A percentile compares a stretch with the other conserved stretches of the same genome.
phyloP scores from a whole-genome alignment of 352 stramenopile species.

The Globisporangium alternatum region DNA sequence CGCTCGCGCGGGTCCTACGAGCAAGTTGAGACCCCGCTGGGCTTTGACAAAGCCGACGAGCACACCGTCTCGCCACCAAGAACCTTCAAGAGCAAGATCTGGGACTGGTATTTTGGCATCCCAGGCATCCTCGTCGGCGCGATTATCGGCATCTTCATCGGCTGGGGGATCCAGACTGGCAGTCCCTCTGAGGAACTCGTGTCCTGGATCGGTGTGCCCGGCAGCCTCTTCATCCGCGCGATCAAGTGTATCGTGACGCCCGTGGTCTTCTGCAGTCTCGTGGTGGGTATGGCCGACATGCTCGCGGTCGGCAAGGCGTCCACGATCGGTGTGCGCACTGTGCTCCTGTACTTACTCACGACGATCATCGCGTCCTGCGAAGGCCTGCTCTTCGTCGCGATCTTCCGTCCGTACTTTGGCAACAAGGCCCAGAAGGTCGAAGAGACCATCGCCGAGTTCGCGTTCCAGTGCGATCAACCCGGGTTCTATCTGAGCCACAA shows the following conservation, averaged over 20 bases:
- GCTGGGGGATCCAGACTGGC: constrained; percentile 18
- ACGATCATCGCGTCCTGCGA: too few relatives aligned
- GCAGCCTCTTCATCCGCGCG: constrained; percentile 46
- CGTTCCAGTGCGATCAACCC: neutral
- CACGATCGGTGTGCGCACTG: constrained; percentile 24
- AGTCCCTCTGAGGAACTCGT: constrained; percentile 15
- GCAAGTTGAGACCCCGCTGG: too few relatives aligned
- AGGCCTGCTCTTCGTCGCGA: constrained; percentile 25
- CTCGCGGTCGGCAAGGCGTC: constrained; percentile 27
- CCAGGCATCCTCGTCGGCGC: too few relatives aligned
- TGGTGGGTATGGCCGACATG: constrained; percentile 41
- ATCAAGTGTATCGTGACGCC: constrained; percentile 41
- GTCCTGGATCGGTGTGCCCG: constrained; percentile 37
- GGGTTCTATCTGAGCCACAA: constrained; percentile 22
- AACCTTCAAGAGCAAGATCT: too few relatives aligned
- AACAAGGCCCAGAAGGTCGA: constrained; percentile 9
- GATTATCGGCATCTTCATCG: constrained; percentile 13
- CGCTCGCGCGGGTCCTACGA: too few relatives aligned
- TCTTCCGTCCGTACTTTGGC: constrained; percentile 29
- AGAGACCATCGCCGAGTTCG: constrained; percentile 1
- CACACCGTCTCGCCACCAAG: too few relatives aligned
- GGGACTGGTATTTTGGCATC: constrained; percentile 20
- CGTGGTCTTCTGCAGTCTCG: constrained; percentile 42
- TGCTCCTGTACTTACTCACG: constrained; percentile 33
- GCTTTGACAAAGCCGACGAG: too few relatives aligned